A percentile compares a stretch with the other conserved stretches of the same genome.
These are phyloP conservation scores for Ambrosia artemisiifolia DNA, from an alignment of 129 eudicot genomes.

Conservation along the genomic window DNA sequence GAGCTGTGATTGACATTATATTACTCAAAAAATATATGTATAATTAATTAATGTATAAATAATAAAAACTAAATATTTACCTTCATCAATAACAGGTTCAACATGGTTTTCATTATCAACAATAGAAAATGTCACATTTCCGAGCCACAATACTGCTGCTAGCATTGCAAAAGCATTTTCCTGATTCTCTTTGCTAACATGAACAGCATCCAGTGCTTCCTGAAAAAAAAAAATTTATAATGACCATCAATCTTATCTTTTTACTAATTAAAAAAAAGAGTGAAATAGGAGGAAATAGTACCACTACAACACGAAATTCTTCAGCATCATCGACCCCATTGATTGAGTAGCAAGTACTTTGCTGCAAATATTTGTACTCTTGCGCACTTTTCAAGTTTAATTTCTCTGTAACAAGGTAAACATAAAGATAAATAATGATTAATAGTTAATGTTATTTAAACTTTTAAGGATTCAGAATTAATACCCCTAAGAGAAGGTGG, in stretches of 20 bases:
- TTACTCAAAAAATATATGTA: background rate
- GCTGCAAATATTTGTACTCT: constrained; percentile 76
- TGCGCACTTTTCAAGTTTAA: constrained; percentile 59
- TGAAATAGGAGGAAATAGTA: constrained; percentile 18
- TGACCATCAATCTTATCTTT: background rate
- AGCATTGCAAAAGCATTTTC: constrained; percentile 92
- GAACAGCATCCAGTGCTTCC: constrained; percentile 98
- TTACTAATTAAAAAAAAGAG: background rate
- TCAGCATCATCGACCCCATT: constrained; percentile 97
- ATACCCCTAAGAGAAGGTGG: constrained; percentile 80
- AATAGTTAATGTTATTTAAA: background rate
- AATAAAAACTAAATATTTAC: constrained; percentile 20
- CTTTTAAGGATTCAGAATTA: background rate
- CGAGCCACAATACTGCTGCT: constrained; percentile 93
- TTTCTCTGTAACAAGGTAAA: constrained; percentile 51
- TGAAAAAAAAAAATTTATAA: constrained; percentile 25
- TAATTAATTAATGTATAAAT: background rate
- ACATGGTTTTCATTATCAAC: constrained; percentile 89
- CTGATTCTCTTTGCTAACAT: constrained; percentile 82
- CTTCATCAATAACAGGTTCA: constrained; percentile 86
- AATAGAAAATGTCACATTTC: constrained; percentile 66
- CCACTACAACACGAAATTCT: constrained; percentile 73
- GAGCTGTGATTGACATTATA: constrained; percentile 40
- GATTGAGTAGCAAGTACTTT: constrained; percentile 81
- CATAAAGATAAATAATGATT: background rate